Base-by-base conservation (phyloP, 1,284 basidiomycete species). In the Amylostereum areolatum region DNA sequence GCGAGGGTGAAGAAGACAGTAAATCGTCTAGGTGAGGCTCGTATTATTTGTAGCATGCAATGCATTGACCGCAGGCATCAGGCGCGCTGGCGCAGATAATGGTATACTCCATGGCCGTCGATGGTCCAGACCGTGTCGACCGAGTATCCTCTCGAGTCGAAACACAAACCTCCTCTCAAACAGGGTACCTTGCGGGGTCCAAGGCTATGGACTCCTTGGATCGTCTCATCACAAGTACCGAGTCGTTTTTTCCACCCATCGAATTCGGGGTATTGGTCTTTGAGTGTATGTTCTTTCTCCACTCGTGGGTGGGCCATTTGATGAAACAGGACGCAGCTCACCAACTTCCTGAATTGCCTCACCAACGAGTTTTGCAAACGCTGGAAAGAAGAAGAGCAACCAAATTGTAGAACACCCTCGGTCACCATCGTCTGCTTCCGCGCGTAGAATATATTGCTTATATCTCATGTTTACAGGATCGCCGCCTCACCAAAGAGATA, bases 211-310 rank as follows among this genome's bases (percentile, higher is more conserved):
- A 97, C 58, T 87, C 92, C 27, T 73, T 99, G 28, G 88, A 92
- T 56, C 85, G 85, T 58, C 73, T 99, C 41, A 82, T 99, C 49
- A 96, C 92, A 10, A 95, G 92, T 54, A 92, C 89, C 5, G 97
- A 99, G 64, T 87, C 84, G 0, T 95, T 87, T 70, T n/a, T 97
- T 96, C 66, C 93, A 97, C 65, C 92, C 92, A 4, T 89, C 90
- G 2, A 90, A 87, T 62, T 80, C 77, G 46, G 89, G 89, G 1
- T 67, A 73, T 46, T 90, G 87, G 84, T 83, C 85, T 4, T 57
- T 77, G 45, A 64, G 68, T 49, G 83, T 85, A 55, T 57, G 73
- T 64, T 45, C 10, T 27, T 32, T 28, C 24, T 24, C 25, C 27
- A 29, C 36, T 29, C 10, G 24, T 29, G 31, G 11, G 35, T 36